Base-by-base conservation (phyloP, 2,329 filamentous ascomycete species). In the Aspergillus glaucus region DNA sequence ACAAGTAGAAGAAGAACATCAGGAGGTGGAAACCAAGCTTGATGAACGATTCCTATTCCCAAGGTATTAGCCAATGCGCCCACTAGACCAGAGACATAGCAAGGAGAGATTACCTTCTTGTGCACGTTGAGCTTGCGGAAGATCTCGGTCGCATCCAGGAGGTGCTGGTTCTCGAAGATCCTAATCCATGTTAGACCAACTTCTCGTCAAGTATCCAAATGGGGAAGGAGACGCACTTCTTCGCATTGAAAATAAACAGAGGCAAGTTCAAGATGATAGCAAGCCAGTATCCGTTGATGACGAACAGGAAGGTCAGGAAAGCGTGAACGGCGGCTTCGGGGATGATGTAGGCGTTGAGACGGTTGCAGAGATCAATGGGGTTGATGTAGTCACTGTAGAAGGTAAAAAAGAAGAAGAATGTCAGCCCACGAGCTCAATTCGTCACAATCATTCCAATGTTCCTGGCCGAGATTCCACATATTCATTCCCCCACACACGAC, bases 1-100 rank as follows among this genome's bases (percentile, higher is more conserved):
- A 95, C 49, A 98, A 86, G 77, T 98, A 98, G 82, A 97, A 98
- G 84, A 98, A 98, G 82, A 98, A 98, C 90, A 98, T 96, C 75
- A 98, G 73, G 52, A 98, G 79, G 74, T 98, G 93, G 80, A 98
- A 98, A 49, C 92, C 93, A 40, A 98, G 88, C 78, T 98, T 98
- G 77, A 93, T 85, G 73, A 98, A 98, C 0, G 93, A 97, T 82
- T 98, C 93, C 91, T 95, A 58, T 40, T 17, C 19, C 15, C 15
- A 32, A 9, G 46, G 57, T 39, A 58, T 56, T 43, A 12, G 44
- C 49, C 14, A 3, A 36, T 17, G 32, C n/a, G 34, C 34, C 14
- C 14, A 17, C 3, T 8, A 36, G n/a, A 36, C 34, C 14, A 36
- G 14, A n/a, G 10, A 17, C 14, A 36, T 36, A 7, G 6, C 6